phyloP scores from a whole-genome alignment of 1,284 basidiomycete species.

The Boletus semigastroideus region DNA sequence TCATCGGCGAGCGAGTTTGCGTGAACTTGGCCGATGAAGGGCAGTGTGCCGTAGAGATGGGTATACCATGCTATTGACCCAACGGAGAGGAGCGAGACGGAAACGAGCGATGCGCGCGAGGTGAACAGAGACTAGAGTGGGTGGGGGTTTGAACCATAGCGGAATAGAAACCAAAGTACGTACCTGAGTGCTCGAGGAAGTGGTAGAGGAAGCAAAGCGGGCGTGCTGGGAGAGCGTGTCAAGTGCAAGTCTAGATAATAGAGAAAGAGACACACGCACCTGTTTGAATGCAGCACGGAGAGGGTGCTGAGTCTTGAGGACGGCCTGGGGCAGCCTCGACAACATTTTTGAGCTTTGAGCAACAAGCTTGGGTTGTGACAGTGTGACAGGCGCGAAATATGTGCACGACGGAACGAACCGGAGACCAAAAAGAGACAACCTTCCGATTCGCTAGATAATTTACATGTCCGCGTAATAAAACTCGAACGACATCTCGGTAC shows the following conservation, averaged over 20 bases:
- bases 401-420: constrained; percentile 33
- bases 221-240: constrained; percentile 41
- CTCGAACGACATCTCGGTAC: constrained; percentile 14
- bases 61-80: constrained; percentile 97
- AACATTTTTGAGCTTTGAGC: constrained; percentile 62
- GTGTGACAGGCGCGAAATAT: constrained; percentile 23
- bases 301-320: constrained; percentile 42
- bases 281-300: constrained; percentile 40
- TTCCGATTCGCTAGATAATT: constrained; percentile 33
- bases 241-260: not conserved
- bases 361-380: constrained; percentile 30
- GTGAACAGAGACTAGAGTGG: constrained; percentile 50
- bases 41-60: constrained; percentile 87
- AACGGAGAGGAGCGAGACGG: constrained; percentile 76
- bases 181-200: constrained; percentile 62
- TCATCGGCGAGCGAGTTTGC: constrained; percentile 92
- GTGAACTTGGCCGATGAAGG: constrained; percentile 85
- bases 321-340: constrained; percentile 71
- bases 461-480: constrained; percentile 24
- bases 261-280: constrained; percentile 35
- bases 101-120: constrained; percentile 78
- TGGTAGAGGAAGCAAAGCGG: constrained; percentile 66
- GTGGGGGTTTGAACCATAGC: not conserved
- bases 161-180: constrained; percentile 16
- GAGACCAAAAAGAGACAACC: constrained; percentile 23